Evolutionary conservation across 345 rosid genomes (phyloP).

Genomic region (Salix exigua): DNA sequence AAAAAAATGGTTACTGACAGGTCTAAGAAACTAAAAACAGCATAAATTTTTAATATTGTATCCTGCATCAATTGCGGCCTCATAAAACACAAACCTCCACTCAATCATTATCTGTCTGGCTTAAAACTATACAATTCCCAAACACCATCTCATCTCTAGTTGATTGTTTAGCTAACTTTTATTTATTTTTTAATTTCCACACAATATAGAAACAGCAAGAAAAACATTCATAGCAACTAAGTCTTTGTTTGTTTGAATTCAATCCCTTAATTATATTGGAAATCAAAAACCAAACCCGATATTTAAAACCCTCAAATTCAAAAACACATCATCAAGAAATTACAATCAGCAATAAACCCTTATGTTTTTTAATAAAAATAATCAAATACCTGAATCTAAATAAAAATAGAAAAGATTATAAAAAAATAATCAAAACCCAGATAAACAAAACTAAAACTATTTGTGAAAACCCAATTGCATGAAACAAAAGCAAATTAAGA

Average conservation of each 20-base stretch:
- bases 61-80: not conserved
- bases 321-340: slow-evolving; percentile 10
- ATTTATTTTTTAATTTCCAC: not conserved
- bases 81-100: not conserved
- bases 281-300: slow-evolving; percentile 8
- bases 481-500: slow-evolving; percentile 19
- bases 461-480: slow-evolving; percentile 19
- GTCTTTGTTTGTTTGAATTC: not conserved
- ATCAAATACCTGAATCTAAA: slow-evolving; percentile 11
- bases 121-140: not conserved
- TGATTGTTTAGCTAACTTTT: not conserved
- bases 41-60: not conserved
- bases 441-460: slow-evolving; percentile 3
- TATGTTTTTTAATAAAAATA: slow-evolving; percentile 3
- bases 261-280: not conserved
- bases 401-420: slow-evolving; percentile 5
- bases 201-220: not conserved
- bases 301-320: not conserved
- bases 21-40: not conserved
- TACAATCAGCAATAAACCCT: slow-evolving; percentile 34
- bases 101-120: not conserved
- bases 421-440: slow-evolving; percentile 8
- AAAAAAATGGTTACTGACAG: not conserved
- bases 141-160: not conserved
- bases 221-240: not conserved